Evolutionary conservation across 2,329 filamentous ascomycete species (phyloP).

Genomic region (Ambrosiella cleistominuta): DNA sequence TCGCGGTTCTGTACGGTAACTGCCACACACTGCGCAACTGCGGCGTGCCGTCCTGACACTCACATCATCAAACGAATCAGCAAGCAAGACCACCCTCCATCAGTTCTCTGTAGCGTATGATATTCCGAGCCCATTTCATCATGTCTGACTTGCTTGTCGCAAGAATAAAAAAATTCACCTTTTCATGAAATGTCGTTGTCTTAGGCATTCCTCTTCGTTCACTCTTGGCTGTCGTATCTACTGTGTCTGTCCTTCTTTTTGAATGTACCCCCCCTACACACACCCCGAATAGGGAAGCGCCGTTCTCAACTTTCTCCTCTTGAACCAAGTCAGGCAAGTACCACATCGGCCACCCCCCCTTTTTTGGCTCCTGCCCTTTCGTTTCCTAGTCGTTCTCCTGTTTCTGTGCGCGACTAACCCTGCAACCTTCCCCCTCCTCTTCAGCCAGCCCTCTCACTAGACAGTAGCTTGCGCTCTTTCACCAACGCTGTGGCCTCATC

Average conservation of each 20-base stretch:
- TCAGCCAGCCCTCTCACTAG: not conserved
- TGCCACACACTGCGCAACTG: too few relatives aligned
- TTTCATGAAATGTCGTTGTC: too few relatives aligned
- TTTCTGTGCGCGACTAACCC: not conserved
- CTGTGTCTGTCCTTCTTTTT: too few relatives aligned
- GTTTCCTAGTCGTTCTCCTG: not conserved
- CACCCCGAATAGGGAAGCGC: not conserved
- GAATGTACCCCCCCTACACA: not conserved
- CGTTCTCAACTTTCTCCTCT: not conserved
- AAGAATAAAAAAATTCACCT: too few relatives aligned
- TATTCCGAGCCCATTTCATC: not conserved
- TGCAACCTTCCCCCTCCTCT: not conserved
- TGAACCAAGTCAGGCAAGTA: not conserved
- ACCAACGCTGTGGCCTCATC: constrained; percentile 1
- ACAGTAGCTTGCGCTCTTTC: not conserved
- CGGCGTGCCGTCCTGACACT: too few relatives aligned
- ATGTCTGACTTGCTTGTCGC: not conserved
- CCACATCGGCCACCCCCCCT: not conserved
- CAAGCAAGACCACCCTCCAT: not conserved
- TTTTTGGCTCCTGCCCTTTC: constrained; percentile 9
- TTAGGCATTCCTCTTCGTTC: not conserved
- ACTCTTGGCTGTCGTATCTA: not conserved
- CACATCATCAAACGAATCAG: not conserved
- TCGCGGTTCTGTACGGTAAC: too few relatives aligned
- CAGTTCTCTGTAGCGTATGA: not conserved